Evolutionary conservation across 768 basidiomycete genomes (phyloP).

Genomic region (Panellus pusillus): DNA sequence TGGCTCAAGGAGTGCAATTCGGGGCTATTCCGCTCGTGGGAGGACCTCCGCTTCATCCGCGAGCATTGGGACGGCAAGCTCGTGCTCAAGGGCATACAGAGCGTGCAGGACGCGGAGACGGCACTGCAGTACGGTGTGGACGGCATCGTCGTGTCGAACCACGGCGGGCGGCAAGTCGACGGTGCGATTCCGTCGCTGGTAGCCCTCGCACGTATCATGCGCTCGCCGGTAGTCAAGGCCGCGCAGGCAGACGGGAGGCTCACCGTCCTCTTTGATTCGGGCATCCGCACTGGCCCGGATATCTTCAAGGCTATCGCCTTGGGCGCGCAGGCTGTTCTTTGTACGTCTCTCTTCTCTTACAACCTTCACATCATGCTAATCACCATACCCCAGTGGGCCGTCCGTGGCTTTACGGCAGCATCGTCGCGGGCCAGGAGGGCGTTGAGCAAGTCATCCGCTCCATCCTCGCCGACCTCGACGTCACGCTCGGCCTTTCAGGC

Average conservation of each 20-base stretch:
- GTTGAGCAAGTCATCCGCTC: constrained; percentile 72
- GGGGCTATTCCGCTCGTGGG: constrained; percentile 66
- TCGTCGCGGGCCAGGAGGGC: constrained; percentile 69
- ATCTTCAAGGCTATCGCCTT: constrained; percentile 83
- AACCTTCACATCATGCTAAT: not conserved
- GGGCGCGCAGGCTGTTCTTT: constrained; percentile 78
- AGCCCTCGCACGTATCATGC: constrained; percentile 68
- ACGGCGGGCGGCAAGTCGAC: constrained; percentile 77
- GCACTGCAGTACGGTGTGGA: constrained; percentile 64
- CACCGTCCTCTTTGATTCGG: constrained; percentile 75
- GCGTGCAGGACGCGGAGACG: constrained; percentile 65
- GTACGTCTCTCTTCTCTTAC: constrained; percentile 38
- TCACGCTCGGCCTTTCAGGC: constrained; percentile 63
- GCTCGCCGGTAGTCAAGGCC: constrained; percentile 54
- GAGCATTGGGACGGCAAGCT: constrained; percentile 79
- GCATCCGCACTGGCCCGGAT: constrained; percentile 81
- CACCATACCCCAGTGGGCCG: constrained; percentile 53
- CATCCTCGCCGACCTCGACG: constrained; percentile 68
- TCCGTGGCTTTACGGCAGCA: constrained; percentile 74
- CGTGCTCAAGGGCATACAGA: constrained; percentile 77
- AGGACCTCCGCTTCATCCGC: constrained; percentile 65
- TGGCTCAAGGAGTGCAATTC: constrained; percentile 68
- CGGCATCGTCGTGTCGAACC: constrained; percentile 81
- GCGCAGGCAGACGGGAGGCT: constrained; percentile 63
- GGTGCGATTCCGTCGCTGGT: constrained; percentile 74